Percentiles rank a stretch among this genome's conserved stretches.
Evolutionary conservation across 306 rosid genomes (phyloP).

Genomic region (barrel medic (Medicago truncatula)): DNA sequence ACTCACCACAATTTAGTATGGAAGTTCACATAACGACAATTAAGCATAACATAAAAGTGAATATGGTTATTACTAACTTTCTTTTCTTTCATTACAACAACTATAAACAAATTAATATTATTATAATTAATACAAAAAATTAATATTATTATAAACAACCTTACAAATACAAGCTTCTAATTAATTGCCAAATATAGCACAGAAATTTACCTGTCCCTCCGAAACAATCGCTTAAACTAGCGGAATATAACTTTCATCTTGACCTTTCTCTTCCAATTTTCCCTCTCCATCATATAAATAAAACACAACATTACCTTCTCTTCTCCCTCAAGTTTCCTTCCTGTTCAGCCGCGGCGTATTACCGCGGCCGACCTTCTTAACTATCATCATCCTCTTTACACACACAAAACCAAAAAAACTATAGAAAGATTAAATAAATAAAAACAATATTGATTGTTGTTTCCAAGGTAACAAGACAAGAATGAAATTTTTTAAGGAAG

Average conservation of each 20-base stretch:
- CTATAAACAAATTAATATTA: background rate
- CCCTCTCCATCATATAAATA: constrained; percentile 41
- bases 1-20: background rate
- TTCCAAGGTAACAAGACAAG: constrained; percentile 10
- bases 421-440: too few species aligned
- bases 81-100: constrained; percentile 11
- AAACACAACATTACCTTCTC: constrained; percentile 15
- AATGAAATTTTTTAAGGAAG: constrained; percentile 40
- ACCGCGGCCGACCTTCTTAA: constrained; percentile 31
- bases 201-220: constrained; percentile 32
- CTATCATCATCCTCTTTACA: background rate
- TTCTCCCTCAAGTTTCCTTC: constrained; percentile 27
- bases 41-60: background rate
- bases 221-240: constrained; percentile 56
- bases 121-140: too few species aligned
- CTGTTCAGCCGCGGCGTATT: constrained; percentile 57
- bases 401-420: background rate
- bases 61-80: background rate
- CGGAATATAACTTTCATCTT: constrained; percentile 48
- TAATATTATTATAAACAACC: background rate
- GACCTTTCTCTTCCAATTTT: constrained; percentile 49
- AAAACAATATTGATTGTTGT: background rate
- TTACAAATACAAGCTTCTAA: background rate
- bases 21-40: background rate
- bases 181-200: constrained; percentile 21